Evolutionary conservation across 257 asterid species (phyloP).

Genomic region (Przewalskia tangutica): DNA sequence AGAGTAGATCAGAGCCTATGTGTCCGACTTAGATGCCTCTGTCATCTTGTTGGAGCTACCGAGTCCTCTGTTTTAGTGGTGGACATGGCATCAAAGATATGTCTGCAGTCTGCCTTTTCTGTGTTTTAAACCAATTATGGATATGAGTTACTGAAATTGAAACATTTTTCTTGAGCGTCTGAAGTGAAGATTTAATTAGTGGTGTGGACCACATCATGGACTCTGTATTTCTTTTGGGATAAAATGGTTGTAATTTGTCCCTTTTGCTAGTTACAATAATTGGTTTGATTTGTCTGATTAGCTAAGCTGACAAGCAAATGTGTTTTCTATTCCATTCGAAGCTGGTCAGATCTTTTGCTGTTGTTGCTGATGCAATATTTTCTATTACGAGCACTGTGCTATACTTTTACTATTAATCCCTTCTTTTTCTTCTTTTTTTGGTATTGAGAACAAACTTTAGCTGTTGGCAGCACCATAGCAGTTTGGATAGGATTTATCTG

Average conservation of each 20-base stretch:
- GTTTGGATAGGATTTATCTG: not conserved
- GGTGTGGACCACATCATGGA: not conserved
- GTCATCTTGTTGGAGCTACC: not conserved
- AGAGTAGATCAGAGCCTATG: not conserved
- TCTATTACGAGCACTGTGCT: not conserved
- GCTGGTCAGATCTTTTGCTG: not conserved
- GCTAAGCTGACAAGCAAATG: not conserved
- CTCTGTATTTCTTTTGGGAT: not conserved
- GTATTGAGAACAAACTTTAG: not conserved
- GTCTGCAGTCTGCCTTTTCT: not conserved
- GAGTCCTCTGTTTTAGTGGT: not conserved
- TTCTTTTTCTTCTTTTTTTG: not conserved
- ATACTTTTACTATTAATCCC: not conserved
- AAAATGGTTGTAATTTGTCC: not conserved
- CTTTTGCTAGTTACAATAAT: not conserved
- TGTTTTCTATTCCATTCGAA: not conserved
- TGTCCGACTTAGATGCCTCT: not conserved
- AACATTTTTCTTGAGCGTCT: not conserved
- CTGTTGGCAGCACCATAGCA: not conserved
- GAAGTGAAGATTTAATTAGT: not conserved
- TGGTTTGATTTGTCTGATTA: not conserved
- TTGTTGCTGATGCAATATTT: not conserved
- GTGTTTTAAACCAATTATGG: not conserved
- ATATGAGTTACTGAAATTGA: not conserved
- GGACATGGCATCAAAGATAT: not conserved